Base-by-base conservation (phyloP, 495 filamentous ascomycete species). In the Penicillium pancosmium region DNA sequence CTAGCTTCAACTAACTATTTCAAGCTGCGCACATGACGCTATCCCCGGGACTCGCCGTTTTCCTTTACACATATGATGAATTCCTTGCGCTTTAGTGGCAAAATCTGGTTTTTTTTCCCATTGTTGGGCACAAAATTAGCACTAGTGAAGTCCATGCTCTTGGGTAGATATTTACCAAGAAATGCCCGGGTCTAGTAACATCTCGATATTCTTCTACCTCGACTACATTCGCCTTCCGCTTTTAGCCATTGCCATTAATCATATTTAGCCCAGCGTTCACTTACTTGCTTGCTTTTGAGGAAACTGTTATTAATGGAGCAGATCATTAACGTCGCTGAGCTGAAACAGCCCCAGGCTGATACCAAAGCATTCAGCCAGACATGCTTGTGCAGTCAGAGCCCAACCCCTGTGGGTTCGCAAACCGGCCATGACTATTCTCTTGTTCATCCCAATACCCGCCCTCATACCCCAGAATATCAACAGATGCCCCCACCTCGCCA, bases 271-370 rank as follows among this genome's bases (percentile, higher is more conserved):
- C 9, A 23, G 21, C 46, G 18, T 48, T 27, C 27, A 23, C 15
- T 48, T 25, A 25, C 11, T 8, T 33, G 19, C 1, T 25, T 18
- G 15, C 11, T 15, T 15, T 50, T 36, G 10, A n/a, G 23, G 21
- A 51, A 54, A 5, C 4, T 23, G 43, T 36, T n/a, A 54, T 62
- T 55, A 31, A 63, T 65, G 62, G 62, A 61, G 27, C 52, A 57
- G 19, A 34, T 53, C 19, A 57, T 58, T 53, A 51, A 58, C 36
- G 48, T 55, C 3, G 41, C 46, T 11, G 51, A 61, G 33, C 23
- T 62, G 1, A 54, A 52, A 19, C 55, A 44, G 12, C n/a, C 51
- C 12, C 49, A 58, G 16, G 27, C 51, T 38, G 35, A 51, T 2
- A 21, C 33, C 15, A 51, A 55, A 31, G 9, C 53, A 41, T 57